Conservation (phyloP, 164 flowering plant genomes). For the Buxus sempervirens region DNA sequence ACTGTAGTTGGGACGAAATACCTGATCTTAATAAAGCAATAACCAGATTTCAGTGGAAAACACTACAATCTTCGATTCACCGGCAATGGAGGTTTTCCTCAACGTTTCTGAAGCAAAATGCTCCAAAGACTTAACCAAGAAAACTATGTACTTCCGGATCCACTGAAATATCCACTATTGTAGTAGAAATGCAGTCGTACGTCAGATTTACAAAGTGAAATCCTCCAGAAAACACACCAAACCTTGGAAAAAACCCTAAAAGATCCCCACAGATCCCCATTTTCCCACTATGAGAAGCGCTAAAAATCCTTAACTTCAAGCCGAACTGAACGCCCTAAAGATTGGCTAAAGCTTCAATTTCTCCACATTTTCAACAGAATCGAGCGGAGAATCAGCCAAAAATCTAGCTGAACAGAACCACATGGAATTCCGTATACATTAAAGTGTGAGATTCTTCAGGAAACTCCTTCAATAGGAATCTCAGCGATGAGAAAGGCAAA, state of each 20-base stretch:
- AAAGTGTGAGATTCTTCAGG: neutral
- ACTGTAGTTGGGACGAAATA: neutral
- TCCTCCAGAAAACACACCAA: neutral
- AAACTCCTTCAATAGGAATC: too few relatives aligned
- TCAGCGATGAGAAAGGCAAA: too few relatives aligned
- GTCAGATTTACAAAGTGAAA: neutral
- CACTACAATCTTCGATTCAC: neutral
- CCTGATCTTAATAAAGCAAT: slow-evolving; percentile 4
- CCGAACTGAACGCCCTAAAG: neutral
- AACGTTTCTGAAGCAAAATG: neutral
- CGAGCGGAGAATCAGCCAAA: neutral
- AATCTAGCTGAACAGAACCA: neutral
- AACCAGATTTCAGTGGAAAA: neutral
- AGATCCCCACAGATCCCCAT: slow-evolving; percentile 4
- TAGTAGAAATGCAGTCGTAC: neutral
- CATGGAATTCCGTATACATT: neutral
- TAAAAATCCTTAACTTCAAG: neutral
- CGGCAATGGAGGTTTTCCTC: neutral
- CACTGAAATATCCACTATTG: too few relatives aligned
- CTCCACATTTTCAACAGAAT: neutral
- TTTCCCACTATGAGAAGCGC: neutral
- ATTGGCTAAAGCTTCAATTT: slow-evolving; percentile 4
- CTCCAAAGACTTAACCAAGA: neutral
- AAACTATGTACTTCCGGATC: neutral
- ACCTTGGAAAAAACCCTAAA: slow-evolving; percentile 6